Evolutionary conservation across 2,329 filamentous ascomycete genomes (phyloP).

Genomic region (Teratosphaeria pseudoeucalypti): DNA sequence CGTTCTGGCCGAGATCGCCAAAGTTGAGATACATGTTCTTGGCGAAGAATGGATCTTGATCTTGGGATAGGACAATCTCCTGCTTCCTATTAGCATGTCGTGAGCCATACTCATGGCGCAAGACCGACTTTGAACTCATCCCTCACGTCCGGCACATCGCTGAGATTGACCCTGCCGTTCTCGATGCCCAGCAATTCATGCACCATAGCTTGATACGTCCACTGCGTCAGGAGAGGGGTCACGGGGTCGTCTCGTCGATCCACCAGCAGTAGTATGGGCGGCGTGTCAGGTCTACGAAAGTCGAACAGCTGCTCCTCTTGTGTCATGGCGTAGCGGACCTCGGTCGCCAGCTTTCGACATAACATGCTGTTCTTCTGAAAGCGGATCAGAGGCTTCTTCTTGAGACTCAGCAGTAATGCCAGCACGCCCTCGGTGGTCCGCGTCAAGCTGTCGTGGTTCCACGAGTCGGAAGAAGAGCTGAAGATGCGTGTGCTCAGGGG

Average conservation of each 20-base stretch:
- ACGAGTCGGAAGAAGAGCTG: slow-evolving; percentile 56
- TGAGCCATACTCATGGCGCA: slow-evolving; percentile 1
- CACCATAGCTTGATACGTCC: slow-evolving; percentile 99
- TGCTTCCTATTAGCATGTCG: slow-evolving; percentile 8
- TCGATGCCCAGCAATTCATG: slow-evolving; percentile 89
- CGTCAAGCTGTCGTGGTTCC: slow-evolving; percentile 83
- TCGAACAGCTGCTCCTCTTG: slow-evolving; percentile 96
- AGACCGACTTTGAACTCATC: slow-evolving; percentile 20
- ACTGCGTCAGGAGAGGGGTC: slow-evolving; percentile 87
- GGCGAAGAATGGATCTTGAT: slow-evolving; percentile 97
- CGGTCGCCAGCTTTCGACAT: slow-evolving; percentile 84
- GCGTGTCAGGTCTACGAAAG: slow-evolving; percentile 88
- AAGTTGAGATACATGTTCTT: slow-evolving; percentile 99
- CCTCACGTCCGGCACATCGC: slow-evolving; percentile 37
- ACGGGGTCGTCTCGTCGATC: slow-evolving; percentile 91
- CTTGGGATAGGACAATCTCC: slow-evolving; percentile 90
- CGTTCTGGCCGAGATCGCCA: slow-evolving; percentile 86
- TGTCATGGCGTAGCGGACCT: slow-evolving; percentile 83
- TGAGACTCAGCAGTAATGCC: slow-evolving; percentile 74
- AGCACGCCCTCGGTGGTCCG: slow-evolving; percentile 78
- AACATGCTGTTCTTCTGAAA: slow-evolving; percentile 86
- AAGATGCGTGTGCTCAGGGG: slow-evolving; percentile 22
- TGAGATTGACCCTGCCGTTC: slow-evolving; percentile 87
- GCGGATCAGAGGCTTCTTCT: slow-evolving; percentile 91
- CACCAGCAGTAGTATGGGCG: slow-evolving; percentile 80